Evolutionary conservation across 2,329 filamentous ascomycete species (phyloP), one percentile per base, ranked within the genome.

Genomic region (Sordariomycetes sp.): DNA sequence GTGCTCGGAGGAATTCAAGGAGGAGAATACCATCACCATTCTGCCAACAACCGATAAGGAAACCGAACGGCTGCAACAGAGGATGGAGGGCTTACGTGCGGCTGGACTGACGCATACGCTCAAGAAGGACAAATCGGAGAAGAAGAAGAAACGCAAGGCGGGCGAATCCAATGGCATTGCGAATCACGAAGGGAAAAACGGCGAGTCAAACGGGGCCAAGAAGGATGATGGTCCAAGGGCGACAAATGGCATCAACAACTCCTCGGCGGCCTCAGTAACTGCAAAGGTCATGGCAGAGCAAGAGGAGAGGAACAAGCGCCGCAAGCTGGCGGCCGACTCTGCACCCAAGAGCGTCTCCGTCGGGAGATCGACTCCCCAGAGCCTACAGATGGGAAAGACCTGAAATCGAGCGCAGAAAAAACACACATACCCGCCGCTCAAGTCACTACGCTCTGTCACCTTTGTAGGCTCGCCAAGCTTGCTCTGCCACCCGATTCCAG

Each of bases 221-320:
- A 37, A 39, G 19, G 41, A 46, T 8, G 35, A 43, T 2, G 50
- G 57, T 26, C 52, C 51, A 2, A 58, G 62, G 31, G n/a, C n/a
- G n/a, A 55, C 62, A 30, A 64, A 68, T 34, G 77, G 81, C 9
- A 94, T 96, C 56, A 94, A 94, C 55, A 94, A 96, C 46, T 68
- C 85, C 0, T 74, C 85, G 36, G 92, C 92, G 1, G 88, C 90
- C 1, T 82, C 79, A 4, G 61, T 98, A 28, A 94, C 90, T 1
- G 84, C 83, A 1, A 87, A 80, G 46, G 88, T 98, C 0, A 56
- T 96, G 18, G 81, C 82, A 17, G 90, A 96, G 49, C 86, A 95
- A 54, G 83, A 90, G 33, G 78, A 82, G 48, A 70, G 74, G 36
- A 87, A 86, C 44, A 94, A 90, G 61, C 67, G 80, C 44, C 69